Evolutionary conservation across 179 eudicot species (phyloP), one percentile per base, ranked within the genome.

Genomic region (Nepenthes alata): DNA sequence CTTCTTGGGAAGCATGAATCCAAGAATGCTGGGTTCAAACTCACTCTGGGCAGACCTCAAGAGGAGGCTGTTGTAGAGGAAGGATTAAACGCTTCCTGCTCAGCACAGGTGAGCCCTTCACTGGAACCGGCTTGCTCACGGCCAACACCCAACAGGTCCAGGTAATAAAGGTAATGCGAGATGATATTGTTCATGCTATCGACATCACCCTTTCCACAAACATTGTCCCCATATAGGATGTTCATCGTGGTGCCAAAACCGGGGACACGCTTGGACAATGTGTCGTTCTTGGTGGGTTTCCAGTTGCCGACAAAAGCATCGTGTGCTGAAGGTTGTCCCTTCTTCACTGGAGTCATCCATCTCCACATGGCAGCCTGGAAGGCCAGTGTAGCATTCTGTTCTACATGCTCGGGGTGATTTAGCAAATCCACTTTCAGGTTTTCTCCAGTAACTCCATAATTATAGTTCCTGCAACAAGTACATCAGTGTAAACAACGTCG

Each of bases 201-300:
- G 11, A 72, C 36, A 25, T 86, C 91, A 62, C 98, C 98, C 53
- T 89, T 65, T 7, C 95, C 98, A 55, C 98, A 91, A 15, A 72
- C 67, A 49, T 10, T 55, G 50, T 91, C 98, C 2, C 98, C 96
- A 53, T 81, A 86, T 37, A 91, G 71, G 51, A 88, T 38, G 60
- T 91, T 91, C 91, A 91, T 88, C 57, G 98, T 84, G 57, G 81
- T 55, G 12, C 98, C 98, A 37, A 88, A 89, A 12, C 98, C 98
- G 25, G 96, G 91, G 68, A 74, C 11, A n/a, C 98, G 75, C 34
- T 84, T 75, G n/a, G 86, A 74, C 66, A 80, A 61, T 6, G 98
- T 91, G 62, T 91, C 98, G n/a, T 91, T 88, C 71, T 86, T 86
- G 55, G 89, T 86, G 39, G 95, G 96, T 75, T 86, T 84, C 96